Base-by-base conservation (phyloP, 2,329 filamentous ascomycete species). In the Colletotrichum acutatum region DNA sequence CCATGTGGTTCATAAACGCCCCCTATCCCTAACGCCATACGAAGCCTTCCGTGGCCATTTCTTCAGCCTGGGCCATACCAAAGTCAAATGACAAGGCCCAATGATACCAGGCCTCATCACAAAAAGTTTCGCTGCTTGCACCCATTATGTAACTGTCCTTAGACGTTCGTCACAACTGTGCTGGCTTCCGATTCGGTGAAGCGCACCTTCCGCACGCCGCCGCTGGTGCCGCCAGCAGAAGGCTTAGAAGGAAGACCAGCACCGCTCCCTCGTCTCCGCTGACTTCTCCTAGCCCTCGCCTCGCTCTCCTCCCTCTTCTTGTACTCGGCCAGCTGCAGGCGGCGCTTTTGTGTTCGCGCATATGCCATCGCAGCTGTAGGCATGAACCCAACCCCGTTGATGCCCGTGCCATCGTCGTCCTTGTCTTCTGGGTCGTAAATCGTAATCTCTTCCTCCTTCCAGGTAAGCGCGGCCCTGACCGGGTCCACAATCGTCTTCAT, bases 381-480 rank as follows among this genome's bases (percentile, higher is more conserved):
- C 76, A 87, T 90, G 82, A 92, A 93, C 0, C 91, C 91, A 72
- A 93, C 90, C 5, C 91, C 91, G 78, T 93, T 92, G 77, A 93
- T 90, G 26, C 91, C 91, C 4, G 88, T 89, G 63, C 91, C 91
- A 77, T 93, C 91, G 77, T 93, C 91, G 74, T 93, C 90, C 74
- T 88, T 86, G 77, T 92, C 91, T 53, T 90, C 84, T 0, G 90
- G 89, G 76, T 92, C 88, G 79, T 92, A 91, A 32, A 92, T 85
- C 1, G 91, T 92, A 73, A 93, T 92, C 78, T 92, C 91, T 76
- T 92, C 88, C 75, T 92, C 90, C 76, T 90, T 90, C 91, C 91
- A 93, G 1, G 91, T 92, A 65, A 92, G 83, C 3, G 89, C 86
- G 7, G 90, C 89, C 46, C 90, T 85, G 11, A 90, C 78, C 0